These are phyloP conservation scores for Sporothrix dimorphospora DNA, from an alignment of 2,329 filamentous ascomycete species.

Conservation along the genomic window DNA sequence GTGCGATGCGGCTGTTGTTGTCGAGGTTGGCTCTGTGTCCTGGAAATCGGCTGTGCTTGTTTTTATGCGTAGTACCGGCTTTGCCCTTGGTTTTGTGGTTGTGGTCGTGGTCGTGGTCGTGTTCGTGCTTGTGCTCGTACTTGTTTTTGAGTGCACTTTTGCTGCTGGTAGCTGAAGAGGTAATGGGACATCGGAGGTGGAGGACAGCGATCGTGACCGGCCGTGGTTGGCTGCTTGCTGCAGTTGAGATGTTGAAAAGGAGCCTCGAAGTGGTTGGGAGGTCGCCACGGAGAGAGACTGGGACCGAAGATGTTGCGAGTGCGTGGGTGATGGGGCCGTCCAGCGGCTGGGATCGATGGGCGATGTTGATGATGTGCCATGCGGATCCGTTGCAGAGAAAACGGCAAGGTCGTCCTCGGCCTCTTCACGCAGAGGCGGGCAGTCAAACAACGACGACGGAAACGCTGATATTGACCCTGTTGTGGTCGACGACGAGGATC, in stretches of 20 bases:
- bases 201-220: constrained; percentile 9
- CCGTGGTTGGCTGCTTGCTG: not conserved
- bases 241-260: not conserved
- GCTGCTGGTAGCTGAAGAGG: not conserved
- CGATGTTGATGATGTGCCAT: constrained; percentile 48
- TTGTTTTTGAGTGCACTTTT: not conserved
- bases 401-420: not conserved
- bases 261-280: constrained; percentile 1
- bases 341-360: constrained; percentile 1
- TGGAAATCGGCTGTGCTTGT: constrained; percentile 6
- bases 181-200: not conserved
- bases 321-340: not conserved
- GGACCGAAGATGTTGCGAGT: not conserved
- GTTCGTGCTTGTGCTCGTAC: not conserved
- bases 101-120: not conserved
- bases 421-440: constrained; percentile 26
- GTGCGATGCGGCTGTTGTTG: constrained; percentile 37
- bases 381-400: not conserved
- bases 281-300: constrained; percentile 6
- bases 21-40: not conserved
- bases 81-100: not conserved
- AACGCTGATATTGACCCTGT: constrained; percentile 10
- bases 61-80: constrained; percentile 6
- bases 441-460: not conserved
- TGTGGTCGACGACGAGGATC: not conserved